Evolutionary conservation across 768 basidiomycete genomes (phyloP), one percentile per base, ranked within the genome.

Genomic region (Collybia nuda): DNA sequence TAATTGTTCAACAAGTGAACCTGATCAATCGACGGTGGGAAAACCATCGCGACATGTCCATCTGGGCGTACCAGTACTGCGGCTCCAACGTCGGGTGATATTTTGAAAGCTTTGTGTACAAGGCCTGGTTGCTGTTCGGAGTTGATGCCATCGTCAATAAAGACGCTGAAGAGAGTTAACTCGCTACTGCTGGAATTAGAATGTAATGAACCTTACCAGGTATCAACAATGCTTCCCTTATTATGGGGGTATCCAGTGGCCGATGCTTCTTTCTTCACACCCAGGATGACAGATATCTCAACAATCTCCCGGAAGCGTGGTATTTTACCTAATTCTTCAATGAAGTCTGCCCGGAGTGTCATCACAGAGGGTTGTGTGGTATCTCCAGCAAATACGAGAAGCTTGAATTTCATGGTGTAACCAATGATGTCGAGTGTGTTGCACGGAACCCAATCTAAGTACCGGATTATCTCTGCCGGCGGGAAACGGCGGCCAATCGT

Each of bases 1-100:
- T 32, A 32, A 5, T 32, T 3, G 3, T 32, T 32, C 32, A 32
- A 11, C 9, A 32, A 32, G 32, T 32, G 9, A 32, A 14, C 14
- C 12, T 32, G 6, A 14, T 32, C 32, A 5, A 2, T 32, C 2
- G 32, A 32, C 6, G 9, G 5, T 32, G 47, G 47, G 11, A 40
- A 15, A 9, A 48, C 15, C 47, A 48, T 40, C 23, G 47, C 32
- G 21, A 39, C 38, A 40, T 48, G 47, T 17, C 47, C 18, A 11
- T 48, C 47, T 8, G 47, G 47, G 2, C 47, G 47, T 18, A 48
- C 47, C 5, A 48, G 47, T 9, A 48, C 47, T 11, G 47, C 36
- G 1, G 40, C 21, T 8, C 36, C 38, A 7, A 14, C 12, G 11
- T 5, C 12, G 2, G 36, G 26, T 18, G 26, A 32, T 11, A 32